phyloP scores from a whole-genome alignment of 176 grass and related monocot genomes.

The Carex scoparia region DNA sequence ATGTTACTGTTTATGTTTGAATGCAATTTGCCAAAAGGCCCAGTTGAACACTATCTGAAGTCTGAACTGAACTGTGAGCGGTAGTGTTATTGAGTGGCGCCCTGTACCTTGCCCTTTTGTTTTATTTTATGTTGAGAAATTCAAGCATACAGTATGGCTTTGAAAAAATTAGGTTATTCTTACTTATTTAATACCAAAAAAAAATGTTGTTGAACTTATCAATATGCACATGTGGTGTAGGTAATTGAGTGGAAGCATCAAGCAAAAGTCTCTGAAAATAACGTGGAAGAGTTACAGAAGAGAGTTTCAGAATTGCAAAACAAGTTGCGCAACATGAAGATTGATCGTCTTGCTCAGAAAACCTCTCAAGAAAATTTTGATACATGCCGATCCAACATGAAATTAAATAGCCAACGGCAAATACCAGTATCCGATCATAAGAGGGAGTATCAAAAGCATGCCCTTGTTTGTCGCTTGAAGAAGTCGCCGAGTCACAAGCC shows the following conservation, averaged over 20 bases:
- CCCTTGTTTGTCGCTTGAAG: constrained; percentile 68
- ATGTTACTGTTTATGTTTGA: background rate
- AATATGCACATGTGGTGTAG: constrained; percentile 32
- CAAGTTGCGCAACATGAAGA: constrained; percentile 48
- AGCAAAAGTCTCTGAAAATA: constrained; percentile 44
- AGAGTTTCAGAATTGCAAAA: constrained; percentile 56
- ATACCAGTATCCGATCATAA: constrained; percentile 21
- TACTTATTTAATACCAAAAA: background rate
- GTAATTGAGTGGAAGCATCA: constrained; percentile 69
- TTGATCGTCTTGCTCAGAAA: constrained; percentile 30
- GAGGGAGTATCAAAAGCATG: constrained; percentile 72
- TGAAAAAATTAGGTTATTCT: background rate
- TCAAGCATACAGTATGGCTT: background rate
- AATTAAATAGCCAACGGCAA: constrained; percentile 26
- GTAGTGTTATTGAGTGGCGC: background rate
- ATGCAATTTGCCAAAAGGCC: background rate
- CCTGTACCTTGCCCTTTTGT: background rate
- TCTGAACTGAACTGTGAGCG: background rate
- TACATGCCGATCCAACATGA: constrained; percentile 34
- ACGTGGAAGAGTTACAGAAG: constrained; percentile 42
- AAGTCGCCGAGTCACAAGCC: constrained; percentile 39
- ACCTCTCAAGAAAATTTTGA: constrained; percentile 36
- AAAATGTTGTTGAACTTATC: background rate
- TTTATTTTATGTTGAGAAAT: background rate
- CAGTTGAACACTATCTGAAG: background rate